These are phyloP conservation scores for Trichoderma arundinaceum DNA, from an alignment of 2,329 filamentous ascomycete species.

Conservation along the genomic window DNA sequence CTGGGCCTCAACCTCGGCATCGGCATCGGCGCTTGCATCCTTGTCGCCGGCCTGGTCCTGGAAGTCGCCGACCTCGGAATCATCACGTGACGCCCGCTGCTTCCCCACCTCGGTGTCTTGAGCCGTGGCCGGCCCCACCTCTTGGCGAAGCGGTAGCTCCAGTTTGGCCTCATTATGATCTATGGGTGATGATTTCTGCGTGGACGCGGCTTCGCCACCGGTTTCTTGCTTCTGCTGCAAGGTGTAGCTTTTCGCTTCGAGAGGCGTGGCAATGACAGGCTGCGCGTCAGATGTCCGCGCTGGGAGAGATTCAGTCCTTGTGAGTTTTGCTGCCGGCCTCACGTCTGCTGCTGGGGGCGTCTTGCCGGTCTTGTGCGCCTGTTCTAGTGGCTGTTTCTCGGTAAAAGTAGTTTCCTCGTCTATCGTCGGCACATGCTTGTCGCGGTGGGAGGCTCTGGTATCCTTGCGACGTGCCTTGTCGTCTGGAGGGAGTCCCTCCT, in stretches of 20 bases:
- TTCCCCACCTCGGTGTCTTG: constrained; percentile 40
- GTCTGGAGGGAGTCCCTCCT: constrained; percentile 65
- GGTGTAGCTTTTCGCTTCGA: constrained; percentile 10
- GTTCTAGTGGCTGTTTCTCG: constrained; percentile 12
- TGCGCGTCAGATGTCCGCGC: not conserved
- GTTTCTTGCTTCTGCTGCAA: constrained; percentile 19
- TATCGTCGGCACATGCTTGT: constrained; percentile 49
- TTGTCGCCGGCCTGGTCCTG: constrained; percentile 33
- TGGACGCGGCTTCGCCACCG: constrained; percentile 3
- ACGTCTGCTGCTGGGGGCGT: not conserved
- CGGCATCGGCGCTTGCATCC: constrained; percentile 35
- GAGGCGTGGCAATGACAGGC: constrained; percentile 1
- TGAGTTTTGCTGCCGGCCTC: not conserved
- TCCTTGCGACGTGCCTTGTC: constrained; percentile 63
- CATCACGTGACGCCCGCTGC: constrained; percentile 49
- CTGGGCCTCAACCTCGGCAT: constrained; percentile 41
- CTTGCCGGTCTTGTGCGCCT: not conserved
- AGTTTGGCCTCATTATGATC: constrained; percentile 36
- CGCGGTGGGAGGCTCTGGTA: constrained; percentile 44
- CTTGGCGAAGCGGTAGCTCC: constrained; percentile 29
- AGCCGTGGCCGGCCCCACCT: constrained; percentile 39
- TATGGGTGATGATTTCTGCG: constrained; percentile 32
- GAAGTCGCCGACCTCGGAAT: constrained; percentile 47
- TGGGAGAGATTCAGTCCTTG: constrained; percentile 23
- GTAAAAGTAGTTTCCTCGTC: constrained; percentile 40